phyloP scores from a whole-genome alignment of 257 asterid genomes.

The Ocimum tenuiflorum region DNA sequence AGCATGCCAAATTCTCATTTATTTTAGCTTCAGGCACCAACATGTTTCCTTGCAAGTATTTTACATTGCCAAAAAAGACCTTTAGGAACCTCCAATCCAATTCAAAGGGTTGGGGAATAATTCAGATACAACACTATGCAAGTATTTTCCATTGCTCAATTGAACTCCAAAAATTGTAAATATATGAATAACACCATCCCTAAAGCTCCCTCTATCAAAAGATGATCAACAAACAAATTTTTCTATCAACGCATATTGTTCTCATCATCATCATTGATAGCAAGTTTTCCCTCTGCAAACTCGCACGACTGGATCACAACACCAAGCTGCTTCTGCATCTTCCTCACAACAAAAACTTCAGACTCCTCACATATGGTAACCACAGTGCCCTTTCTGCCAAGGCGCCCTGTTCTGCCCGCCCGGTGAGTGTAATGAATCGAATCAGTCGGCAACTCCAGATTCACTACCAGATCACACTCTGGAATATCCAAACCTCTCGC shows the following conservation, averaged over 20 bases:
- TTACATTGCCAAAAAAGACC: too few species aligned
- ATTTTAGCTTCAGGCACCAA: too few species aligned
- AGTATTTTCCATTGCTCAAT: too few species aligned
- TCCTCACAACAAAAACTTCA: slow-evolving; percentile 75
- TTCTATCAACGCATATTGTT: slow-evolving; percentile 18
- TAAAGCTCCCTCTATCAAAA: too few species aligned
- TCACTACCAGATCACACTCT: slow-evolving; percentile 95
- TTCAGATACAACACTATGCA: too few species aligned
- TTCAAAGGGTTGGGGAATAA: too few species aligned
- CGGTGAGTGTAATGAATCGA: slow-evolving; percentile 86
- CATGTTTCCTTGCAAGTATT: too few species aligned
- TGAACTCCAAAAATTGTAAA: too few species aligned
- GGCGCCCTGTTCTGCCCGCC: slow-evolving; percentile 94
- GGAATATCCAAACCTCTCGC: slow-evolving; percentile 95
- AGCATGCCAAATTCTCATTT: too few species aligned
- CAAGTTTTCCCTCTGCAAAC: slow-evolving; percentile 72
- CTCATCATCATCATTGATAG: slow-evolving; percentile 44
- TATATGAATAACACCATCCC: too few species aligned
- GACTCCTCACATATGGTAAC: slow-evolving; percentile 80
- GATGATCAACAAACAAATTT: too few species aligned
- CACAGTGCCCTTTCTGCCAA: slow-evolving; percentile 79
- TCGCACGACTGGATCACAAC: slow-evolving; percentile 57
- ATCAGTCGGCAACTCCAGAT: slow-evolving; percentile 85
- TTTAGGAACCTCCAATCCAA: too few species aligned
- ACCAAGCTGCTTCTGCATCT: slow-evolving; percentile 81